Evolutionary conservation across 2,329 filamentous ascomycete species (phyloP).

Genomic region (Pyricularia grisea): DNA sequence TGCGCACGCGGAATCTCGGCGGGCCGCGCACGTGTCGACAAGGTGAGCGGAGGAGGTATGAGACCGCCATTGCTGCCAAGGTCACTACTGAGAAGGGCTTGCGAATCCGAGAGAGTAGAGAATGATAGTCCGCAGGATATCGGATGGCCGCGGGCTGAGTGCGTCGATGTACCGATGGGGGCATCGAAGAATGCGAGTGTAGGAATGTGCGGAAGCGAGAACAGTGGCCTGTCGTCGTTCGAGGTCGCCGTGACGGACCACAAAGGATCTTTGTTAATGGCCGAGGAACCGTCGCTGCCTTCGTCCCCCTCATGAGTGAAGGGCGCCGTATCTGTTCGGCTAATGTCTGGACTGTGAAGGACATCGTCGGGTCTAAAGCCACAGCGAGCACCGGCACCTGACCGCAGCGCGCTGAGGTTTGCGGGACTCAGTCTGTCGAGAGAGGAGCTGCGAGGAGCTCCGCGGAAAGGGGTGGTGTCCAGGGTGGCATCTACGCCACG

Average conservation of each 20-base stretch:
- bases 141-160: neutral
- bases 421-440: neutral
- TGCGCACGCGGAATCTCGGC: slow-evolving; percentile 6
- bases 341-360: neutral
- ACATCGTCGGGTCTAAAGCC: slow-evolving; percentile 5
- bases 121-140: neutral
- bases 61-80: slow-evolving; percentile 1
- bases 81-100: slow-evolving; percentile 3
- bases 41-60: slow-evolving; percentile 12
- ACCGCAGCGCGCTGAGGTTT: slow-evolving; percentile 3
- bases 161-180: neutral
- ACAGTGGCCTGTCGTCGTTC: neutral
- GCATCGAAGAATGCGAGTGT: neutral
- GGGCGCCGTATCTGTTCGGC: neutral
- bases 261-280: neutral
- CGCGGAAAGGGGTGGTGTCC: neutral
- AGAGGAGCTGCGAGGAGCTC: neutral
- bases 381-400: slow-evolving; percentile 4
- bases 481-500: neutral
- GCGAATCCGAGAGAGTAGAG: neutral
- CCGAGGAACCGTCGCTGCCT: neutral
- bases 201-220: slow-evolving; percentile 3
- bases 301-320: neutral
- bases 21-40: slow-evolving; percentile 8
- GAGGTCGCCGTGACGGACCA: neutral